These are phyloP conservation scores for Glutinoglossum americanum DNA, from an alignment of 495 filamentous ascomycete genomes.

Conservation along the genomic window DNA sequence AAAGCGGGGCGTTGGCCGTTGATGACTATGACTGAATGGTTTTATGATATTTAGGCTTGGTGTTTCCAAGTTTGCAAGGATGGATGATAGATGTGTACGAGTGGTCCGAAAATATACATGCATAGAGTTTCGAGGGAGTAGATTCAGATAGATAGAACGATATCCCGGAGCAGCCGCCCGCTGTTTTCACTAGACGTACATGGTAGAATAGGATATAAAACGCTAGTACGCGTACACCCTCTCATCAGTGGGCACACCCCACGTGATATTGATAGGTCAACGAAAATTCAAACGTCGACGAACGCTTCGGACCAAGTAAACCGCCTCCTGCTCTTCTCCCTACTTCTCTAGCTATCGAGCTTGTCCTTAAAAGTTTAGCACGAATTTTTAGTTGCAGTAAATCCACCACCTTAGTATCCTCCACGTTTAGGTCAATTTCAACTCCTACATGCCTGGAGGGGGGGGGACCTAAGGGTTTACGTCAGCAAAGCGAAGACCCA, in stretches of 20 bases:
- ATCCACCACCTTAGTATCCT: not conserved
- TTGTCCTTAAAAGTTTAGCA: not conserved
- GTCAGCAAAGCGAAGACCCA: not conserved
- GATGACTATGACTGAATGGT: not conserved
- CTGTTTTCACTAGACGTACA: not conserved
- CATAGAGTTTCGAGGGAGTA: not conserved
- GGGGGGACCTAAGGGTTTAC: slow-evolving; percentile 3
- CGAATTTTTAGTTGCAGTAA: not conserved
- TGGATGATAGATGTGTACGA: not conserved
- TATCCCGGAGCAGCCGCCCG: not conserved
- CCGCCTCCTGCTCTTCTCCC: not conserved
- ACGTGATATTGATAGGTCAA: not conserved
- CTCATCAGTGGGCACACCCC: not conserved
- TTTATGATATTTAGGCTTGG: not conserved
- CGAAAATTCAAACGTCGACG: not conserved
- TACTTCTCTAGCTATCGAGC: not conserved
- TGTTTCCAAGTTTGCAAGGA: no score
- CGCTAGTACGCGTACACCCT: not conserved
- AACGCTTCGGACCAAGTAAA: not conserved
- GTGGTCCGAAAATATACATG: not conserved
- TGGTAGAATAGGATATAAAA: not conserved
- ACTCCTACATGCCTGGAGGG: slow-evolving; percentile 6
- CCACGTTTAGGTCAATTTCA: not conserved
- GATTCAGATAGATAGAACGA: not conserved
- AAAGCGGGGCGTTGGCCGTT: not conserved